These are phyloP conservation scores for Suillus hirtellus DNA, from an alignment of 768 basidiomycete species.

Conservation along the genomic window DNA sequence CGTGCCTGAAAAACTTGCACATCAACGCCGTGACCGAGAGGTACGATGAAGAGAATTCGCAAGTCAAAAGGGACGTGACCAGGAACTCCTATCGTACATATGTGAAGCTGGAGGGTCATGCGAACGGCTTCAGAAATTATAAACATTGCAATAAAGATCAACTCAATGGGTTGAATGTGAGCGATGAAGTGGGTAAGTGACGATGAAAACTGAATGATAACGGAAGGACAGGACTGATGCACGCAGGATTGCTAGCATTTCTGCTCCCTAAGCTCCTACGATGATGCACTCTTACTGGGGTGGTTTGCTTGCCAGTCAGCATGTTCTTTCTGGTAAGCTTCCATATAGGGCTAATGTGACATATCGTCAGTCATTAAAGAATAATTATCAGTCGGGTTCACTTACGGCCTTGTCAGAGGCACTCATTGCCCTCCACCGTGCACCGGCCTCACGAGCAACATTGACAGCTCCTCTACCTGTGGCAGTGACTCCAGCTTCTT, in stretches of 20 bases:
- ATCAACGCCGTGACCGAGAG: background rate
- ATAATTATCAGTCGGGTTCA: background rate
- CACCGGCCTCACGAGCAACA: constrained; percentile 19
- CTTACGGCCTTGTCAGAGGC: constrained; percentile 33
- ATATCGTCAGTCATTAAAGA: background rate
- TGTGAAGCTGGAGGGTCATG: background rate
- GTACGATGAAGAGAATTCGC: background rate
- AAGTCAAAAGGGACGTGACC: background rate
- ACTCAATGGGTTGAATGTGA: background rate
- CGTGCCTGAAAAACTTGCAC: background rate
- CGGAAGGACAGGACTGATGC: background rate
- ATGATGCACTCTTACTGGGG: background rate
- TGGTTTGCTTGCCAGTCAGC: background rate
- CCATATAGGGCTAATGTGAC: constrained; percentile 11
- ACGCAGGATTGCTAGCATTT: background rate
- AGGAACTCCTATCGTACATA: background rate
- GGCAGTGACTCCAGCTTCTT: constrained; percentile 11
- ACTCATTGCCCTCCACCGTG: constrained; percentile 34
- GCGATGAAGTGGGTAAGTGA: background rate
- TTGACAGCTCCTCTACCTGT: constrained; percentile 10
- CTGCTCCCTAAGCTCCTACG: background rate
- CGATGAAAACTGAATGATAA: background rate
- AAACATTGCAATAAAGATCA: background rate
- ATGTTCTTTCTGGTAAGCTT: constrained; percentile 9
- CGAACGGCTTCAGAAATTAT: background rate